A percentile compares a stretch with the other conserved stretches of the same genome.
These are phyloP conservation scores for Apiotrichum gamsii DNA, from an alignment of 1,284 basidiomycete genomes.

Conservation along the genomic window DNA sequence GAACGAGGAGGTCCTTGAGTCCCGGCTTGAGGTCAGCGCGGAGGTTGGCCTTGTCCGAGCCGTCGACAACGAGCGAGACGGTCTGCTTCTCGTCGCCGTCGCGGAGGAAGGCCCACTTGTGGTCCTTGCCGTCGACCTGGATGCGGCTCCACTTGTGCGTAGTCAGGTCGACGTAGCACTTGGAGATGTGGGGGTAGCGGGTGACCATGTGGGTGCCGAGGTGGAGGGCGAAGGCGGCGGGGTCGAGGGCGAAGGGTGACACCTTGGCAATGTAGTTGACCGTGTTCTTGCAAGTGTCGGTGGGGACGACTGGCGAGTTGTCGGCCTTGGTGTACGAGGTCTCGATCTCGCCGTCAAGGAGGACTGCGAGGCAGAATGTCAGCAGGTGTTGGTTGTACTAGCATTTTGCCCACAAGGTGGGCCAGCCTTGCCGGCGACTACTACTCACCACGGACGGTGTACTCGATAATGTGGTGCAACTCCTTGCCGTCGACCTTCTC, in stretches of 20 bases:
- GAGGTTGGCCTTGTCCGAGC: constrained; percentile 51
- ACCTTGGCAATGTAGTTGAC: constrained; percentile 81
- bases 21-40: constrained; percentile 62
- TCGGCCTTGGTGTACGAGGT: constrained; percentile 73
- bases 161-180: constrained; percentile 69
- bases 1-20: constrained; percentile 71
- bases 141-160: constrained; percentile 84
- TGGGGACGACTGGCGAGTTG: constrained; percentile 76
- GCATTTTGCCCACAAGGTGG: neutral
- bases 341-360: constrained; percentile 74
- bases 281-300: constrained; percentile 91
- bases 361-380: constrained; percentile 38
- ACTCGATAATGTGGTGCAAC: constrained; percentile 47
- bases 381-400: neutral
- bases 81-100: constrained; percentile 85
- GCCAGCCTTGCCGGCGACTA: neutral
- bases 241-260: constrained; percentile 72
- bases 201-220: constrained; percentile 76
- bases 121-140: constrained; percentile 52
- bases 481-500: constrained; percentile 58
- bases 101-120: constrained; percentile 76
- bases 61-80: constrained; percentile 65
- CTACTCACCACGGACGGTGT: constrained; percentile 49
- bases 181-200: constrained; percentile 72
- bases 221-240: constrained; percentile 81